Evolutionary conservation across 1,284 basidiomycete genomes (phyloP).

Genomic region (Apiotrichum sp.): DNA sequence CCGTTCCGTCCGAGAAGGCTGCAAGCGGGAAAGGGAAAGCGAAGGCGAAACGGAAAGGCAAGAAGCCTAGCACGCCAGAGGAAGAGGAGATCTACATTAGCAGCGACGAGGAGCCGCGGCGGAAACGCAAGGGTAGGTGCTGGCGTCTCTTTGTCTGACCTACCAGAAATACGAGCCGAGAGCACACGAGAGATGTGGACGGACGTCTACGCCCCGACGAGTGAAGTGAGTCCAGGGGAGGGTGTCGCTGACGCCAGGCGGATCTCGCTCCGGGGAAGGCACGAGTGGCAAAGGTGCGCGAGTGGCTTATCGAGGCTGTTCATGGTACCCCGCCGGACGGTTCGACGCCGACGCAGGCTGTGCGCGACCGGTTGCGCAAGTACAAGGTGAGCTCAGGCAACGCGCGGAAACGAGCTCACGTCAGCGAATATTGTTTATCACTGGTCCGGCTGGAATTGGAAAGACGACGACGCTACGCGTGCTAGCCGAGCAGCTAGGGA

Average conservation of each 20-base stretch:
- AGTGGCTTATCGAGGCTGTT: constrained; percentile 80
- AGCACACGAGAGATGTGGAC: constrained; percentile 57
- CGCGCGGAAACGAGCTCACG: neutral
- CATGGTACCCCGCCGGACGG: constrained; percentile 49
- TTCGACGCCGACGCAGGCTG: constrained; percentile 23
- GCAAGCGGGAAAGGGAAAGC: constrained; percentile 52
- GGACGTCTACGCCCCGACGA: constrained; percentile 64
- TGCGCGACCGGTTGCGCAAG: constrained; percentile 59
- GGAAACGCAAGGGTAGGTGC: neutral
- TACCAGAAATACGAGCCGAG: neutral
- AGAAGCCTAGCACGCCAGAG: neutral
- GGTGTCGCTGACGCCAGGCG: constrained; percentile 48
- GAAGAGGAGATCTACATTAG: constrained; percentile 18
- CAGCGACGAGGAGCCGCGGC: neutral
- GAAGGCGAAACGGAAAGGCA: neutral
- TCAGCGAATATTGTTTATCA: constrained; percentile 75
- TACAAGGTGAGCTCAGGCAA: constrained; percentile 58
- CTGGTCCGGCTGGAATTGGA: constrained; percentile 82
- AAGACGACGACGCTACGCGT: constrained; percentile 82
- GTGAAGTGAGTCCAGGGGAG: constrained; percentile 51
- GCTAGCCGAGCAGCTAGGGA: constrained; percentile 65
- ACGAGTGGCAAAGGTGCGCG: constrained; percentile 76
- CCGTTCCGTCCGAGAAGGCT: too few species aligned
- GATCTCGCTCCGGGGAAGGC: constrained; percentile 82
- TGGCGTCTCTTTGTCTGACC: neutral